phyloP scores from a whole-genome alignment of 1,284 basidiomycete genomes.

The Apiotrichum gamsii region DNA sequence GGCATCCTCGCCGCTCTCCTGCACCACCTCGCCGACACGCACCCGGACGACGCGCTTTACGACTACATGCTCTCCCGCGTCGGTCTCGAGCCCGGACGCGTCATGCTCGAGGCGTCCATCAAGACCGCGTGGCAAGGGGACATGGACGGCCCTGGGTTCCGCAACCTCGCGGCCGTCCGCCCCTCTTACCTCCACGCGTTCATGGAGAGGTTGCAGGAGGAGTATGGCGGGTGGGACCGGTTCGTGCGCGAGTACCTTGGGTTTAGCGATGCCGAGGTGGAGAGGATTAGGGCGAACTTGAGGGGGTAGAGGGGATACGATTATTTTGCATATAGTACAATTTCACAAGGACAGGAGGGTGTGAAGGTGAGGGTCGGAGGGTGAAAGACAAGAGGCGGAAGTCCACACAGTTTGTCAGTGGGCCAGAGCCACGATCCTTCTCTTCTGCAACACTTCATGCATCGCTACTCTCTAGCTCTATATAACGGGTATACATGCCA shows the following conservation, averaged over 20 bases:
- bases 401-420: too few relatives aligned
- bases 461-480: too few relatives aligned
- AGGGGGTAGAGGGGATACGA: too few relatives aligned
- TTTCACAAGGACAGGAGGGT: too few relatives aligned
- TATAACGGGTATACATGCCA: too few relatives aligned
- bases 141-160: slow-evolving; percentile 2
- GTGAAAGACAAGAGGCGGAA: too few relatives aligned
- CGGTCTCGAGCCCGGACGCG: slow-evolving; percentile 16
- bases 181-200: slow-evolving; percentile 4
- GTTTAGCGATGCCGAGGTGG: slow-evolving; percentile 4
- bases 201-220: not conserved
- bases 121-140: not conserved
- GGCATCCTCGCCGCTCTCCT: slow-evolving; percentile 12
- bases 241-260: slow-evolving; percentile 6
- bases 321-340: too few relatives aligned
- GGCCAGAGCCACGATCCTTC: too few relatives aligned
- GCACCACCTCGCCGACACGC: slow-evolving; percentile 11
- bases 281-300: slow-evolving; percentile 10
- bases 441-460: too few relatives aligned
- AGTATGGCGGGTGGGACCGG: slow-evolving; percentile 13
- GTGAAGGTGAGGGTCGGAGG: too few relatives aligned
- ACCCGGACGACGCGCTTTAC: slow-evolving; percentile 1
- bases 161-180: slow-evolving; percentile 7
- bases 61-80: slow-evolving; percentile 17
- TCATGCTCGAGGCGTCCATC: slow-evolving; percentile 1